These are phyloP conservation scores for Boletus huronensis DNA, from an alignment of 768 basidiomycete genomes.

Conservation along the genomic window DNA sequence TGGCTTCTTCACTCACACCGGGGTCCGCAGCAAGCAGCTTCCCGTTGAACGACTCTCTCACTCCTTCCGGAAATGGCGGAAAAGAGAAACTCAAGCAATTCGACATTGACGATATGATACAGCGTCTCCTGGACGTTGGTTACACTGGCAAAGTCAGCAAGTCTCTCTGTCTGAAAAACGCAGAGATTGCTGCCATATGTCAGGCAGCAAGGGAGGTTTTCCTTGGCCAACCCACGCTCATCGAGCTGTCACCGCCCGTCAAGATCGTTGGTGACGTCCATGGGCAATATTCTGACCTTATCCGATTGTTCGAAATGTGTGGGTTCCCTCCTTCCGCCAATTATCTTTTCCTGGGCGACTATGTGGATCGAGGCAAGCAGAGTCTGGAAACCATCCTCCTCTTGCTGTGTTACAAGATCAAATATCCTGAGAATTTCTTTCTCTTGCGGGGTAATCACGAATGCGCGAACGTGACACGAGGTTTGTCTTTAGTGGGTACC, in stretches of 20 bases:
- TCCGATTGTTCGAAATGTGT: constrained; percentile 98
- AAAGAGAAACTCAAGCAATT: constrained; percentile 67
- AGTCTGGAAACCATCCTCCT: constrained; percentile 97
- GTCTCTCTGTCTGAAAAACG: constrained; percentile 91
- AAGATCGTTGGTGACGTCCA: constrained; percentile 99
- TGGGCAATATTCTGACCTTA: constrained; percentile 98
- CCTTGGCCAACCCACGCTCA: constrained; percentile 91
- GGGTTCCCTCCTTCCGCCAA: constrained; percentile 97
- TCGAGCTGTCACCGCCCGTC: constrained; percentile 96
- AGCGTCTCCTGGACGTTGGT: constrained; percentile 90
- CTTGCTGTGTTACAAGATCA: constrained; percentile 98
- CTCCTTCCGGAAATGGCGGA: constrained; percentile 35
- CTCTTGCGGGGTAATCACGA: constrained; percentile 97
- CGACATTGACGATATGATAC: constrained; percentile 98
- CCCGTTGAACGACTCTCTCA: constrained; percentile 35
- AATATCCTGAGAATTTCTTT: constrained; percentile 99
- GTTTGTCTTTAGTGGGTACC: constrained; percentile 42
- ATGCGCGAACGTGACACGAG: constrained; percentile 98
- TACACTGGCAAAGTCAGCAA: constrained; percentile 99
- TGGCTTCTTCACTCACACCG: constrained; percentile 46
- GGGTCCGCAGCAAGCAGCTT: constrained; percentile 45
- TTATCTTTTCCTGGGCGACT: constrained; percentile 98
- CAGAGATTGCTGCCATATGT: constrained; percentile 92
- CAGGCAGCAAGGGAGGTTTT: constrained; percentile 95
- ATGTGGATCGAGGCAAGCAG: constrained; percentile 98